Evolutionary conservation across 805 yeast genomes (phyloP).

Genomic region (Metschnikowia chrysomelidarum): DNA sequence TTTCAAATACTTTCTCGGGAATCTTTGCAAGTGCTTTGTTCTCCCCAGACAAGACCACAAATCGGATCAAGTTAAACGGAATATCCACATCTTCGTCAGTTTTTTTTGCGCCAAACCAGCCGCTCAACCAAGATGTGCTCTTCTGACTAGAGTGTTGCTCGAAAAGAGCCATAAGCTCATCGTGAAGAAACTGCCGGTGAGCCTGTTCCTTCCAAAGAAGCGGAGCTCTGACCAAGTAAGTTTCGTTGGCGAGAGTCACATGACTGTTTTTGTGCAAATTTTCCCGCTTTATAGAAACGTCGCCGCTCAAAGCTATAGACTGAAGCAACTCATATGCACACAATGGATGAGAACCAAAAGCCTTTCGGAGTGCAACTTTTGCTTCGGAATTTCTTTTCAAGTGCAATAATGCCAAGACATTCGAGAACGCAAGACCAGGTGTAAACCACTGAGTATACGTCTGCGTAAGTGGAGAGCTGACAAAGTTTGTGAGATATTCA

Average conservation of each 20-base stretch:
- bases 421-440: conserved; percentile 67
- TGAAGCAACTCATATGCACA: conserved; percentile 52
- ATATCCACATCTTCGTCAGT: conserved; percentile 26
- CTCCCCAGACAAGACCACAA: conserved; percentile 70
- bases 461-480: conserved; percentile 52
- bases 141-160: conserved; percentile 1
- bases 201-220: conserved; percentile 51
- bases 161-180: conserved; percentile 33
- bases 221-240: conserved; percentile 58
- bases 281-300: conserved; percentile 1
- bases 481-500: conserved; percentile 57
- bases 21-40: conserved; percentile 66
- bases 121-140: conserved; percentile 13
- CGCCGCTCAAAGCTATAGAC: conserved; percentile 37
- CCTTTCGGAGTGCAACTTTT: conserved; percentile 41
- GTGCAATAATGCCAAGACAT: conserved; percentile 58
- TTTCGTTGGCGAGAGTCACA: conserved; percentile 46
- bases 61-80: conserved; percentile 63
- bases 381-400: conserved; percentile 47
- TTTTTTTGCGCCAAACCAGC: conserved; percentile 10
- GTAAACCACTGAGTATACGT: conserved; percentile 68
- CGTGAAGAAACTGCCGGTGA: conserved; percentile 47
- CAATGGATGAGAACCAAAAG: conserved; percentile 57
- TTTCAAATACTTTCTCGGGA: conserved; percentile 60
- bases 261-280: conserved; percentile 23